Evolutionary conservation across 495 filamentous ascomycete species (phyloP), one percentile per base, ranked within the genome.

Genomic region (Xylaria grammica): DNA sequence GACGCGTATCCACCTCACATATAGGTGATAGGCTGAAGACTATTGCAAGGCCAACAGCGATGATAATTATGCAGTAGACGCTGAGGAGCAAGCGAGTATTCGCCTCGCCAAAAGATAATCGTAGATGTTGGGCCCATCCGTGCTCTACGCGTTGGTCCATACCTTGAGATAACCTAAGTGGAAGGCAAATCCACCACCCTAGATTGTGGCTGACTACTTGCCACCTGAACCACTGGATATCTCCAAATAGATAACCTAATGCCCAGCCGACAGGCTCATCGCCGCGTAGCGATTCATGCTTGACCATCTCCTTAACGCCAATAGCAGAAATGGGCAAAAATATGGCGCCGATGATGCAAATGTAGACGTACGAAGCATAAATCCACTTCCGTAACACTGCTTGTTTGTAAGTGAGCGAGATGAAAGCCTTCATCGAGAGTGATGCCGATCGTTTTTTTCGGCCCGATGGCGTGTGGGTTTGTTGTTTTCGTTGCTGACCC

Each of bases 251-350:
- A 74, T 99, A 99, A 2, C 90, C 89, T 4, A 97, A 74, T 0
- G 93, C 94, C 95, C 95, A 99, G 0, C 94, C 91, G 34, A 99
- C 84, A 0, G 95, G 94, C 66, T 99, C 95, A 45, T 85, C 71
- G 44, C 86, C 87, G 26, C 85, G 71, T 3, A 99, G 79, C 20
- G 92, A 93, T 30, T 81, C 78, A 51, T 78, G 75, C 42, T 80
- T 74, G 50, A 98, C 84, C 63, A 92, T 90, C 9, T 76, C 78
- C 24, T 92, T 86, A 50, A 98, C 83, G 1, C 87, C 89, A 44
- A 70, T 44, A 11, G 48, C 62, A 10, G 63, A 64, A 26, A 74
- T 13, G 0, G 72, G 69, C 0, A 87, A 73, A n/a, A 95, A 74
- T 59, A 93, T 86, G 58, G 92, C 83, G 3, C 70, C 67, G 15